phyloP scores from a whole-genome alignment of 371 early-diverging fungal genomes.

The Apophysomyces variabilis region DNA sequence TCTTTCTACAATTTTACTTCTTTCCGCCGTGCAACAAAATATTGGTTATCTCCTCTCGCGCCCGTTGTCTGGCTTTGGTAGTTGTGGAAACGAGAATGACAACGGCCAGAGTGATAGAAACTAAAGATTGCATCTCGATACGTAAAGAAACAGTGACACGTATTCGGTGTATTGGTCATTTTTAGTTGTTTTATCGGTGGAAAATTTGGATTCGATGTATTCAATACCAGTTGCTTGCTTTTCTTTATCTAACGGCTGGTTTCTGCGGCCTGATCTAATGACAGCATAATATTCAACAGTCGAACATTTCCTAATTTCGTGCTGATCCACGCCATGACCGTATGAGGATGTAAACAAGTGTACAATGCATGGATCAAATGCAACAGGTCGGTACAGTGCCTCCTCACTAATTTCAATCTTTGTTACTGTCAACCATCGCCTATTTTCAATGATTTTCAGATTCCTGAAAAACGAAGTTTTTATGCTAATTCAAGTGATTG shows the following conservation, averaged over 20 bases:
- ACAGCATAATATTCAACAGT: not conserved
- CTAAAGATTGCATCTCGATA: not conserved
- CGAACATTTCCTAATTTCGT: not conserved
- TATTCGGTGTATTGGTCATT: not conserved
- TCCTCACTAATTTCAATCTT: too few relatives aligned
- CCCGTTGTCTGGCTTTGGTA: too few relatives aligned
- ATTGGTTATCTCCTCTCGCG: not conserved
- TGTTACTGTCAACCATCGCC: too few relatives aligned
- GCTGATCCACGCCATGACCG: not conserved
- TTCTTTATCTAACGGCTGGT: not conserved
- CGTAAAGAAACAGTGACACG: not conserved
- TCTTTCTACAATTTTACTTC: not conserved
- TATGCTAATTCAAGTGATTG: too few relatives aligned
- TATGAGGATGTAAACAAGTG: not conserved
- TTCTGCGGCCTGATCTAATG: not conserved
- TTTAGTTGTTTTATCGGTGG: not conserved
- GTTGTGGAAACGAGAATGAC: too few relatives aligned
- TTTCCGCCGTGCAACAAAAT: not conserved
- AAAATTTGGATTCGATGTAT: not conserved
- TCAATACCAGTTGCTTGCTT: not conserved
- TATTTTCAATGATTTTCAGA: too few relatives aligned
- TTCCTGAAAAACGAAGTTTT: too few relatives aligned
- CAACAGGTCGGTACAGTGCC: not conserved
- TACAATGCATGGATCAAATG: not conserved
- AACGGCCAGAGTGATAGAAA: too few relatives aligned